These are phyloP conservation scores for Nemania bipapillata DNA, from an alignment of 2,329 filamentous ascomycete species.

Conservation along the genomic window DNA sequence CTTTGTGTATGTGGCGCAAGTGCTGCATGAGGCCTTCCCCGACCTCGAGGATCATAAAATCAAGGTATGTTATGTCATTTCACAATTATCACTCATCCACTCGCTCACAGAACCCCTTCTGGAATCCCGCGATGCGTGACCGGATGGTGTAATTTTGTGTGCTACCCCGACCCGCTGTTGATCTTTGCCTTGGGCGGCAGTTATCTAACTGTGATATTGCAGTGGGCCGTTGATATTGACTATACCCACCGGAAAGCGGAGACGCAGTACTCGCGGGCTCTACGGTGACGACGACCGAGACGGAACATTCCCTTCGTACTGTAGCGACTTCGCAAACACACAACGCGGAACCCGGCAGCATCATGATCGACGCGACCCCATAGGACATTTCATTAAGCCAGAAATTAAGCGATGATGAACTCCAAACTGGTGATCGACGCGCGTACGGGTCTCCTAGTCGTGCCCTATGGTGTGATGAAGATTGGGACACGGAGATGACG, in stretches of 20 bases:
- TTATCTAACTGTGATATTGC: constrained; percentile 30
- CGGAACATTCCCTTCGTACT: not conserved
- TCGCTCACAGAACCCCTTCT: too few relatives aligned
- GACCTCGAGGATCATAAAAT: constrained; percentile 25
- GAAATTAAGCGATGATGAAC: constrained; percentile 2
- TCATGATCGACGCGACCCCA: constrained; percentile 1
- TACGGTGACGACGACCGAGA: constrained; percentile 16
- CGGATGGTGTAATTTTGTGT: constrained; percentile 9
- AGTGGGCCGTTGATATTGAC: constrained; percentile 39
- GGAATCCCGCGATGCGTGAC: not conserved
- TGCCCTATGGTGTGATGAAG: not conserved
- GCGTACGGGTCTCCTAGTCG: not conserved
- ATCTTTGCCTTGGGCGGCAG: constrained; percentile 28
- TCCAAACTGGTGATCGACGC: not conserved
- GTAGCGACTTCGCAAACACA: not conserved
- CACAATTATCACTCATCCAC: not conserved
- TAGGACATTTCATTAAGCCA: constrained; percentile 6
- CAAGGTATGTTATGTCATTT: constrained; percentile 28
- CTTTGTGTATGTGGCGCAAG: constrained; percentile 32
- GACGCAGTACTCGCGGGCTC: constrained; percentile 27
- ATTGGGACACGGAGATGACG: constrained; percentile 1
- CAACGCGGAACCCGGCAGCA: not conserved
- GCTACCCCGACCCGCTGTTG: constrained; percentile 3
- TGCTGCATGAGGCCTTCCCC: constrained; percentile 35
- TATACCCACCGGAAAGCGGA: constrained; percentile 34